Percentiles rank a stretch among this genome's conserved stretches.
These are phyloP conservation scores for Entomortierella beljakovae DNA, from an alignment of 192 early-diverging fungal species.

Conservation along the genomic window DNA sequence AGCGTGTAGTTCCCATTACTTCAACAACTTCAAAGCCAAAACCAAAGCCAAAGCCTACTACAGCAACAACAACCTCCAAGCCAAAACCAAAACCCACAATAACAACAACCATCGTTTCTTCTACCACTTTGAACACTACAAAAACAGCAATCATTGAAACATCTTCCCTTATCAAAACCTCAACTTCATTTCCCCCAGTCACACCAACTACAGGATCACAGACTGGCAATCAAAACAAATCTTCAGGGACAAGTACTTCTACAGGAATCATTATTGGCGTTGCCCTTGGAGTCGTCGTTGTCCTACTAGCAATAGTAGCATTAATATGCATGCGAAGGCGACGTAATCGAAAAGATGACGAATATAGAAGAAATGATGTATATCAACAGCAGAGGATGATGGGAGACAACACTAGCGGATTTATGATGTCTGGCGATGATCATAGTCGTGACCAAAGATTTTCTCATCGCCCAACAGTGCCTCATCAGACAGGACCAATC, in stretches of 20 bases:
- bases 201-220: neutral
- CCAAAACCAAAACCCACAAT: neutral
- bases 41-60: neutral
- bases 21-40: neutral
- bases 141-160: neutral
- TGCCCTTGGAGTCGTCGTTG: neutral
- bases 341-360: neutral
- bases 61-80: neutral
- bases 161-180: neutral
- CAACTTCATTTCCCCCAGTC: neutral
- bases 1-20: neutral
- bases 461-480: neutral
- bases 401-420: conserved; percentile 1
- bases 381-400: conserved; percentile 26
- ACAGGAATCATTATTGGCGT: conserved; percentile 7
- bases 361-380: neutral
- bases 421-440: neutral
- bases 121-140: neutral
- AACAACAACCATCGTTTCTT: neutral
- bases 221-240: neutral
- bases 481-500: neutral
- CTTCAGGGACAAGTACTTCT: neutral
- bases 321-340: neutral
- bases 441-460: neutral
- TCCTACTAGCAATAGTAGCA: neutral